Percentiles rank a stretch among this genome's conserved stretches.
Evolutionary conservation across 371 early-diverging fungal species (phyloP).

Genomic region (Mucor piriformis): DNA sequence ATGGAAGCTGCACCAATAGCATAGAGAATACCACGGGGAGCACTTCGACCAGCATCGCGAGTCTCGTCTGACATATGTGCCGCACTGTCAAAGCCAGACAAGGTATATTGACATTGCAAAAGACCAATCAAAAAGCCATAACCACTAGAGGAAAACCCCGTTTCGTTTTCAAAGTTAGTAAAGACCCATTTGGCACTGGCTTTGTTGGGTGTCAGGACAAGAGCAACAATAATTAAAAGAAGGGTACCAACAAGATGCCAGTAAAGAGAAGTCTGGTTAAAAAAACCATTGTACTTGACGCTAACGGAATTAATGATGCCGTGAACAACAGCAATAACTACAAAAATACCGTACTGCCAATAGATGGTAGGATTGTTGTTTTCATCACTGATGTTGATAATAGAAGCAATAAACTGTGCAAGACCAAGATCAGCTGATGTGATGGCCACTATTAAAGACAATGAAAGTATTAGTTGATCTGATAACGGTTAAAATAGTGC

Average conservation of each 20-base stretch:
- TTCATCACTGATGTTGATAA: constrained; percentile 45
- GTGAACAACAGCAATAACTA: constrained; percentile 52
- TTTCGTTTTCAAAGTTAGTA: constrained; percentile 46
- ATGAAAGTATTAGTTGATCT: not conserved
- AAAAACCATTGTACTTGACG: constrained; percentile 53
- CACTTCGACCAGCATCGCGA: constrained; percentile 61
- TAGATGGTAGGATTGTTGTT: constrained; percentile 43
- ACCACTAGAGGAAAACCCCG: constrained; percentile 44
- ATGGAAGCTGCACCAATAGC: constrained; percentile 50
- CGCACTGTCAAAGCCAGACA: constrained; percentile 75
- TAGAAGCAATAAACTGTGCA: constrained; percentile 52
- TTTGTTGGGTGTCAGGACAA: constrained; percentile 56
- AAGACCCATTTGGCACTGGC: constrained; percentile 50
- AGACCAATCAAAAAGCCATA: constrained; percentile 54
- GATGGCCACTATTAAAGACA: constrained; percentile 36
- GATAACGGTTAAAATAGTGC: not conserved
- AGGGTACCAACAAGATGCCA: constrained; percentile 65
- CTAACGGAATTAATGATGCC: constrained; percentile 62
- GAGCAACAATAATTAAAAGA: constrained; percentile 57
- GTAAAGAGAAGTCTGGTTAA: constrained; percentile 61
- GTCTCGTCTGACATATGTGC: constrained; percentile 84
- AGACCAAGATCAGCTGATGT: constrained; percentile 57
- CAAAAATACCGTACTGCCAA: constrained; percentile 45
- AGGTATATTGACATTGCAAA: constrained; percentile 55
- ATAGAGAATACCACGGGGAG: constrained; percentile 67